phyloP scores from a whole-genome alignment of 129 eudicot genomes.

The Solidago caesia region DNA sequence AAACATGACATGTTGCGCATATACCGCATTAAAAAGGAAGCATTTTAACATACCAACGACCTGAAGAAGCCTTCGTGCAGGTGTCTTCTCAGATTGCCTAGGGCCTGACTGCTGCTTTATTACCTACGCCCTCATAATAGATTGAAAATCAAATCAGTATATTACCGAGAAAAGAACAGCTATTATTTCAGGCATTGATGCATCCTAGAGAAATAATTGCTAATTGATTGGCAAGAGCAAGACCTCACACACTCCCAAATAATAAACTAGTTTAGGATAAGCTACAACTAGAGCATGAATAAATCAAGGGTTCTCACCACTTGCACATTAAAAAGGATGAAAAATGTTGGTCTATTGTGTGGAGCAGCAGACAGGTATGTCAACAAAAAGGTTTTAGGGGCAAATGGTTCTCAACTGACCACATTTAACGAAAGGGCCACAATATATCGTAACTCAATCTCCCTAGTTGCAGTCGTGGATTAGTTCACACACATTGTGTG shows the following conservation, averaged over 20 bases:
- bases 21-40: slow-evolving; percentile 14
- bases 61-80: slow-evolving; percentile 82
- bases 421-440: background rate
- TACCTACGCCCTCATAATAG: slow-evolving; percentile 42
- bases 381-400: slow-evolving; percentile 11
- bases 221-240: background rate
- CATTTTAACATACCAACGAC: slow-evolving; percentile 61
- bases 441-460: no score
- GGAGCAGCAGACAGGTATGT: background rate
- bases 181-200: background rate
- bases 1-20: slow-evolving; percentile 1
- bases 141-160: slow-evolving; percentile 11
- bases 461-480: no score
- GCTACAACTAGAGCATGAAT: no score
- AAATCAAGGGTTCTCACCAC: background rate
- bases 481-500: no score
- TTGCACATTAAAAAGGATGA: background rate
- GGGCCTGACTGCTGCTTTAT: slow-evolving; percentile 65
- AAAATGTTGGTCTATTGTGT: background rate
- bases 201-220: background rate
- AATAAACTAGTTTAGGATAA: background rate
- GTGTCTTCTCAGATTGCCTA: slow-evolving; percentile 68
- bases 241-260: background rate
- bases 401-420: background rate
- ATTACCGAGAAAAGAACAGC: slow-evolving; percentile 1